Conservation (phyloP, 2,329 filamentous ascomycete genomes). For the Paracorniculantispora psalliotae region DNA sequence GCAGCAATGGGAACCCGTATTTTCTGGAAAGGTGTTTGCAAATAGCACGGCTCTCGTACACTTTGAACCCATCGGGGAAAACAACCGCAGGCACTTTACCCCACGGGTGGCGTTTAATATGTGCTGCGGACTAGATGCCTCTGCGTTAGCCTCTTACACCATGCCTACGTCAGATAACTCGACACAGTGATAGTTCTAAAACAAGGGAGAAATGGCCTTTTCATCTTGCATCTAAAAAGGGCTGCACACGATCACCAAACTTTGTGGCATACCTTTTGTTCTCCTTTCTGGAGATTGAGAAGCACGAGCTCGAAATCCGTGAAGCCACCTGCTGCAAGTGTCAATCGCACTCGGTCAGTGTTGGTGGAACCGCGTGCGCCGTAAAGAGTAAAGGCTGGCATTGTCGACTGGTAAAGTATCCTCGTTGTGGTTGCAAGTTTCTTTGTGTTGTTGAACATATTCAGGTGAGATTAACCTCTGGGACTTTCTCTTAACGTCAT, state of each 20-base stretch:
- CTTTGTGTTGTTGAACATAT: background rate
- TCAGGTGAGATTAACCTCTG: background rate
- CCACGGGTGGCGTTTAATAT: conserved; percentile 36
- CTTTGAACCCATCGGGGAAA: conserved; percentile 36
- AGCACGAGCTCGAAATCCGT: conserved; percentile 36
- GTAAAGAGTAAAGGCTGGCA: conserved; percentile 40
- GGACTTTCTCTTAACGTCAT: background rate
- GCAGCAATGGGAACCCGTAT: conserved; percentile 41
- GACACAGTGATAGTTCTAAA: too few species aligned
- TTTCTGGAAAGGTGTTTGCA: conserved; percentile 41
- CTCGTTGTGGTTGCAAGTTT: conserved; percentile 21
- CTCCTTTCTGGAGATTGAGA: conserved; percentile 34
- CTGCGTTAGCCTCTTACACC: background rate
- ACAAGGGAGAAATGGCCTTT: too few species aligned
- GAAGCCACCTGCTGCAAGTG: conserved; percentile 39
- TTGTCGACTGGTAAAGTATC: conserved; percentile 28
- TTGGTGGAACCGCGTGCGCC: conserved; percentile 36
- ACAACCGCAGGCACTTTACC: conserved; percentile 36
- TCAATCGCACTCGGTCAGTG: conserved; percentile 38
- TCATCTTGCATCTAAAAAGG: too few species aligned
- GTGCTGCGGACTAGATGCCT: conserved; percentile 29
- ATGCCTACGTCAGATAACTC: too few species aligned
- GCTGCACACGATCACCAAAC: background rate
- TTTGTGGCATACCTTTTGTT: conserved; percentile 32
- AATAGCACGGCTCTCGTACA: conserved; percentile 44